A percentile compares a stretch with the other conserved stretches of the same genome.
These are phyloP conservation scores for Vanderwaltozyma verrucispora DNA, from an alignment of 805 yeast genomes.

Conservation along the genomic window DNA sequence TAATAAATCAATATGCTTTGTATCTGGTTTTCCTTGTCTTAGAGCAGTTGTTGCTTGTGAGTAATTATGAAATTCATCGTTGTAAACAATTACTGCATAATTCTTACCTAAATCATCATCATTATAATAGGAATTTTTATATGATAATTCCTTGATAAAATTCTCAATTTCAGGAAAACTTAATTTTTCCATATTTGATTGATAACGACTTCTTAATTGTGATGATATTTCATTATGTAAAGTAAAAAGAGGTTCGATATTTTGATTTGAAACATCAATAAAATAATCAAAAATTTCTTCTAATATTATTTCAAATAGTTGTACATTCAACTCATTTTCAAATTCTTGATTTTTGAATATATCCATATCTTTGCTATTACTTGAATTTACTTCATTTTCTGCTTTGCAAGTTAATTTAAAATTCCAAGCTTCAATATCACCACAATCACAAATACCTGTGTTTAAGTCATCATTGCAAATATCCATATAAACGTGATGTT, in stretches of 20 bases:
- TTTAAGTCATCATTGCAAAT: constrained; percentile 38
- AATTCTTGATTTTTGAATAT: constrained; percentile 30
- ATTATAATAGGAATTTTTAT: constrained; percentile 4
- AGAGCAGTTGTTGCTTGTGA: constrained; percentile 44
- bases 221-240: constrained; percentile 23
- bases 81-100: constrained; percentile 56
- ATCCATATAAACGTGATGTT: constrained; percentile 51
- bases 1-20: constrained; percentile 24
- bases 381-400: constrained; percentile 9
- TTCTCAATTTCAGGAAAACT: constrained; percentile 12
- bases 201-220: constrained; percentile 21
- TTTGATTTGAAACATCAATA: constrained; percentile 31
- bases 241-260: constrained; percentile 26
- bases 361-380: constrained; percentile 3
- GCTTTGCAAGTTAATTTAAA: constrained; percentile 40
- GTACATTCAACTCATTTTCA: constrained; percentile 6
- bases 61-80: constrained; percentile 63
- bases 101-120: constrained; percentile 15
- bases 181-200: constrained; percentile 12
- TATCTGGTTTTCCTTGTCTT: constrained; percentile 30
- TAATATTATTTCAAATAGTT: constrained; percentile 22
- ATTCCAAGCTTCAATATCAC: constrained; percentile 58
- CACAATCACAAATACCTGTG: constrained; percentile 65
- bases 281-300: constrained; percentile 31
- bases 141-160: constrained; percentile 4